Evolutionary conservation across 306 rosid genomes (phyloP).

Genomic region (Dryas drummondii): DNA sequence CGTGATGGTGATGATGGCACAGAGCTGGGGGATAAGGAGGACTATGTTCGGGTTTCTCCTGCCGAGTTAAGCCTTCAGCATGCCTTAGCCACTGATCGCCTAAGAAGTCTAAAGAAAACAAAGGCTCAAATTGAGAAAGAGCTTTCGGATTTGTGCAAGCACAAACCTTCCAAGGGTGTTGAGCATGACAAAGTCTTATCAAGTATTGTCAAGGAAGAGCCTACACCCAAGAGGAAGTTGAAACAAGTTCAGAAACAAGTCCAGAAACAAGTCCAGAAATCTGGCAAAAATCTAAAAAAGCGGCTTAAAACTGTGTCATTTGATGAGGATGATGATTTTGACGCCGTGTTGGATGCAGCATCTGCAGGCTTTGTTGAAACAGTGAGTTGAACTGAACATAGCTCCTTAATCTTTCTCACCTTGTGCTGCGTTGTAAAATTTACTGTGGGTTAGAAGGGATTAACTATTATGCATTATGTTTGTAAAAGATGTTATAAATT

Average conservation of each 20-base stretch:
- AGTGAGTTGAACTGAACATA: conserved; percentile 49
- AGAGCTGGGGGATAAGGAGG: conserved; percentile 37
- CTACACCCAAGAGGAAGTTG: conserved; percentile 59
- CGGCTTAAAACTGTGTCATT: conserved; percentile 61
- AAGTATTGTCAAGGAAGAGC: conserved; percentile 64
- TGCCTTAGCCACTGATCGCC: conserved; percentile 72
- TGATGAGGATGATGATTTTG: conserved; percentile 80
- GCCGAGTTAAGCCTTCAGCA: conserved; percentile 52
- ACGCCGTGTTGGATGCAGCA: conserved; percentile 89
- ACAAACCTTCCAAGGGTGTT: conserved; percentile 30
- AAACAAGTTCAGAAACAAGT: conserved; percentile 34
- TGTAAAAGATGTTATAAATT: conserved; percentile 2
- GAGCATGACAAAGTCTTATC: conserved; percentile 34
- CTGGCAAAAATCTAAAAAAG: conserved; percentile 40
- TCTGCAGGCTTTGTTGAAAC: conserved; percentile 92
- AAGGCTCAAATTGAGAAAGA: conserved; percentile 67
- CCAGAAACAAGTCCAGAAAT: conserved; percentile 1
- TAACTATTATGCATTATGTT: background rate
- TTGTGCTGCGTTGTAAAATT: conserved; percentile 9
- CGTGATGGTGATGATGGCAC: conserved; percentile 31
- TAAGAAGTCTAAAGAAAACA: conserved; percentile 65
- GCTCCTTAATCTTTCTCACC: conserved; percentile 8
- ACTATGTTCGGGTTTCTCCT: conserved; percentile 27
- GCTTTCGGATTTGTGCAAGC: conserved; percentile 45
- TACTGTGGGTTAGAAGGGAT: background rate